These are phyloP conservation scores for Nicotiana noctiflora DNA, from an alignment of 257 asterid species.

Conservation along the genomic window DNA sequence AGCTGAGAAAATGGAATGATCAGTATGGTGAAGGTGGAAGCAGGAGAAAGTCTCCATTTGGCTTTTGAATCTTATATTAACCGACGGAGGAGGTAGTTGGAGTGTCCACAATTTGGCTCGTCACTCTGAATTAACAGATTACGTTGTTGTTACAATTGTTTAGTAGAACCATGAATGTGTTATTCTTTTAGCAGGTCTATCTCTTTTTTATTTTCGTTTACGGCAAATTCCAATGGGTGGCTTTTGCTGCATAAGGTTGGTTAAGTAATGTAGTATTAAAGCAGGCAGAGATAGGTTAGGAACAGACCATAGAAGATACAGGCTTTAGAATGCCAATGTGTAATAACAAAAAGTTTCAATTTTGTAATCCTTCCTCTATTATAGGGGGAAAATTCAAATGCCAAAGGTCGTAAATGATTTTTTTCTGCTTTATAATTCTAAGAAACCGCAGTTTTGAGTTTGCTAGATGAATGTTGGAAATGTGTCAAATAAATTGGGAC, in stretches of 20 bases:
- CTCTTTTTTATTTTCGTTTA: not conserved
- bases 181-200: not conserved
- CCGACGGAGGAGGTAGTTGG: not conserved
- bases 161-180: not conserved
- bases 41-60: constrained; percentile 82
- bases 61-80: constrained; percentile 41
- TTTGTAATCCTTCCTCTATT: constrained; percentile 1
- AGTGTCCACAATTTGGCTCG: not conserved
- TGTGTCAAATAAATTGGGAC: too few species aligned
- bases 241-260: not conserved
- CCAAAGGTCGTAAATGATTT: not conserved
- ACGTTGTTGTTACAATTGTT: not conserved
- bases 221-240: not conserved
- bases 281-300: not conserved
- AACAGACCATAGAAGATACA: not conserved
- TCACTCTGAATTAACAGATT: not conserved
- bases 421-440: not conserved
- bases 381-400: not conserved
- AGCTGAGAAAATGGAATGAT: constrained; percentile 93
- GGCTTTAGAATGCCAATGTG: not conserved
- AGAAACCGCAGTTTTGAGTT: not conserved
- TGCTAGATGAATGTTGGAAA: not conserved
- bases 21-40: constrained; percentile 99
- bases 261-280: not conserved
- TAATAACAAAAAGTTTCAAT: not conserved